A percentile compares a stretch with the other conserved stretches of the same genome.
phyloP scores from a whole-genome alignment of 2,329 filamentous ascomycete genomes.

The Rutstroemia sp. region DNA sequence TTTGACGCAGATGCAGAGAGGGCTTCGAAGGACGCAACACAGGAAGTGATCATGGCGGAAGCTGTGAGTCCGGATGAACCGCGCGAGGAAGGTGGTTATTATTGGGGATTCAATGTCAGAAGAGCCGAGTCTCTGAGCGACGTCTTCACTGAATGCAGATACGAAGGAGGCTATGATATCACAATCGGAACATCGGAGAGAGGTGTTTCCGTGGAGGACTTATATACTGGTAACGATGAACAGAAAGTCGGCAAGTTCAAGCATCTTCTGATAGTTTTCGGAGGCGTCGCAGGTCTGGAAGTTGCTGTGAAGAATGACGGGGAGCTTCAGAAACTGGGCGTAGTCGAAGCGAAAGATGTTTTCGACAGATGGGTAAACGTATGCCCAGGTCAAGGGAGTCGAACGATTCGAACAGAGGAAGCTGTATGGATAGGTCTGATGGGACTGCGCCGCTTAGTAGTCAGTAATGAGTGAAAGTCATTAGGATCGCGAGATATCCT shows the following conservation, averaged over 20 bases:
- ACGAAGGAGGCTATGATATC: conserved; percentile 71
- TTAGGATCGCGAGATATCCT: no score
- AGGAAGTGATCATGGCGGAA: conserved; percentile 36
- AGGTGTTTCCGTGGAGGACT: conserved; percentile 41
- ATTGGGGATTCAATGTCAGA: conserved; percentile 76
- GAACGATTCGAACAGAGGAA: conserved; percentile 79
- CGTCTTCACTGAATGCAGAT: conserved; percentile 71
- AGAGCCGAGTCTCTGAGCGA: conserved; percentile 57
- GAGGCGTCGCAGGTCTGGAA: conserved; percentile 73
- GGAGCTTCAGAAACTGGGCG: conserved; percentile 46
- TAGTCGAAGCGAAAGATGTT: conserved; percentile 57
- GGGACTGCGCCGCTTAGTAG: conserved; percentile 51
- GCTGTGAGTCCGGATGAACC: conserved; percentile 62
- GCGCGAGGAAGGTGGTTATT: conserved; percentile 70
- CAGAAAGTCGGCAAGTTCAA: conserved; percentile 42
- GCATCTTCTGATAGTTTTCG: conserved; percentile 73
- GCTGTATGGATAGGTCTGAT: conserved; percentile 71
- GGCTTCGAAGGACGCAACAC: conserved; percentile 24
- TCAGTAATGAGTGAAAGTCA: conserved; percentile 19
- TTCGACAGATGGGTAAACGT: conserved; percentile 85
- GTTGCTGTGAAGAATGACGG: conserved; percentile 59
- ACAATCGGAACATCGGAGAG: conserved; percentile 77
- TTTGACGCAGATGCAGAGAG: conserved; percentile 43
- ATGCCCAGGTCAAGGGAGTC: conserved; percentile 70
- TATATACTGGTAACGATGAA: conserved; percentile 24